Evolutionary conservation across 495 filamentous ascomycete species (phyloP).

Genomic region (Rhizodiscina lignyota): DNA sequence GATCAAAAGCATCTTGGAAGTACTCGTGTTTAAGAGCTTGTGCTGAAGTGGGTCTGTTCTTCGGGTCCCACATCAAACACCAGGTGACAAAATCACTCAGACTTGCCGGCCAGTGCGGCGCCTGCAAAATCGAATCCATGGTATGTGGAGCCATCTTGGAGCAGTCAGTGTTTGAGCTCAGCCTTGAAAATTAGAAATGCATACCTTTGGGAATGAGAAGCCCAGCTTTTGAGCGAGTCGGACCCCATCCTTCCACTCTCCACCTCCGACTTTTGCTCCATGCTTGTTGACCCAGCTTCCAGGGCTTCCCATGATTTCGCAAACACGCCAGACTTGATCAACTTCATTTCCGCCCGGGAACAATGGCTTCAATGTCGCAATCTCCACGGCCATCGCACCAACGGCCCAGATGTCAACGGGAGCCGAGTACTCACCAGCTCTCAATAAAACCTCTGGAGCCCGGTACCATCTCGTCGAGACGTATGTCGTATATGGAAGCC

Average conservation of each 20-base stretch:
- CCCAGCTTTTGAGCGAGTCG: constrained; percentile 86
- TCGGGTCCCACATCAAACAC: constrained; percentile 99
- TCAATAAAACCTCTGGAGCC: constrained; percentile 84
- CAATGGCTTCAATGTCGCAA: constrained; percentile 90
- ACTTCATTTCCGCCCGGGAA: constrained; percentile 98
- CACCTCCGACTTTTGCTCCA: constrained; percentile 75
- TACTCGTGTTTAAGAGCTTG: constrained; percentile 90
- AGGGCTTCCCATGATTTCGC: constrained; percentile 98
- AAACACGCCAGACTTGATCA: constrained; percentile 97
- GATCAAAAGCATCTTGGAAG: constrained; percentile 90
- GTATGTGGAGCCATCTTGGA: constrained; percentile 86
- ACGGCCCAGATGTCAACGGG: constrained; percentile 98
- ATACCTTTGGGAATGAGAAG: constrained; percentile 87
- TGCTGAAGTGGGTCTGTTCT: constrained; percentile 78
- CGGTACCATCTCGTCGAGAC: constrained; percentile 98
- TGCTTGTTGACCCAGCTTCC: constrained; percentile 94
- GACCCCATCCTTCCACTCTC: constrained; percentile 94
- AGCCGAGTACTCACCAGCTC: constrained; percentile 92
- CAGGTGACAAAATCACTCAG: constrained; percentile 89
- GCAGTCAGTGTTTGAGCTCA: constrained; percentile 11
- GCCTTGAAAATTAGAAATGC: neutral
- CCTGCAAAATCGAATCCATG: constrained; percentile 83
- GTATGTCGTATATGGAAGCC: constrained; percentile 92
- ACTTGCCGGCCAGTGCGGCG: constrained; percentile 81
- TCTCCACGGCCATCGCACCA: constrained; percentile 98